A percentile compares a stretch with the other conserved stretches of the same genome.
These are phyloP conservation scores for Eimeria sp. DNA, from an alignment of 169 alveolate genomes.

Conservation along the genomic window DNA sequence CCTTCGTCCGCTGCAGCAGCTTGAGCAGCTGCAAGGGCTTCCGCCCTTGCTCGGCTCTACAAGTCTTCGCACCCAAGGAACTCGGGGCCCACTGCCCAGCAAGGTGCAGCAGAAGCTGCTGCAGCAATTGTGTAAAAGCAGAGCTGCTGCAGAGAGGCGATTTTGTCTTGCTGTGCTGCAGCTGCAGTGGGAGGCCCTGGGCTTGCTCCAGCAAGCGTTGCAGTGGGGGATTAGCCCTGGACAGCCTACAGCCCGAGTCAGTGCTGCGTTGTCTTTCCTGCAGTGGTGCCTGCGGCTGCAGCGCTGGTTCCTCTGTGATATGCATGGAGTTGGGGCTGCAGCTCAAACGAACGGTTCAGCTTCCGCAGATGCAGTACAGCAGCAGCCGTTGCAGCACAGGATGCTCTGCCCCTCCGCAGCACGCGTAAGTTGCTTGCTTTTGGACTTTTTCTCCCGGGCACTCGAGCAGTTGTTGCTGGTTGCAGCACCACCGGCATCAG, in stretches of 20 bases:
- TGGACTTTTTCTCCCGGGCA: conserved; percentile 43
- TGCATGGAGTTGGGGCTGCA: conserved; percentile 29
- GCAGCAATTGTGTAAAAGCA: conserved; percentile 37
- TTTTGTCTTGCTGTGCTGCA: conserved; percentile 58
- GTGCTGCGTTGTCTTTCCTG: conserved; percentile 38
- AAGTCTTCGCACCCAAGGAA: conserved; percentile 22
- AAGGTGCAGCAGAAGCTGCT: conserved; percentile 54
- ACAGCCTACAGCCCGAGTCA: conserved; percentile 55
- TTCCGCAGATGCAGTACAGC: not conserved
- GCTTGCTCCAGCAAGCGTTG: conserved; percentile 59
- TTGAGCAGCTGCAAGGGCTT: conserved; percentile 14
- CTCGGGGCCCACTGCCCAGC: conserved; percentile 64
- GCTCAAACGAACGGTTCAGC: not conserved
- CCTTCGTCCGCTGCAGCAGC: conserved; percentile 57
- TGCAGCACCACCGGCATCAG: conserved; percentile 47
- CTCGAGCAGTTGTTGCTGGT: conserved; percentile 69
- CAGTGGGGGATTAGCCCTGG: conserved; percentile 58
- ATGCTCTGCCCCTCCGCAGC: conserved; percentile 55
- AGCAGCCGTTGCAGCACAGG: conserved; percentile 13
- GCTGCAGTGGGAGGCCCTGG: conserved; percentile 74
- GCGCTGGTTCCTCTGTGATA: conserved; percentile 60
- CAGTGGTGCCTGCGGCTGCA: conserved; percentile 73
- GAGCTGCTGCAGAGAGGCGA: conserved; percentile 69
- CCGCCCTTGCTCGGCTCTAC: conserved; percentile 5
- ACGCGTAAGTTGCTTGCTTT: conserved; percentile 27